Evolutionary conservation across 2,329 filamentous ascomycete species (phyloP), one percentile per base, ranked within the genome.

Genomic region (Sclerotinia minor): DNA sequence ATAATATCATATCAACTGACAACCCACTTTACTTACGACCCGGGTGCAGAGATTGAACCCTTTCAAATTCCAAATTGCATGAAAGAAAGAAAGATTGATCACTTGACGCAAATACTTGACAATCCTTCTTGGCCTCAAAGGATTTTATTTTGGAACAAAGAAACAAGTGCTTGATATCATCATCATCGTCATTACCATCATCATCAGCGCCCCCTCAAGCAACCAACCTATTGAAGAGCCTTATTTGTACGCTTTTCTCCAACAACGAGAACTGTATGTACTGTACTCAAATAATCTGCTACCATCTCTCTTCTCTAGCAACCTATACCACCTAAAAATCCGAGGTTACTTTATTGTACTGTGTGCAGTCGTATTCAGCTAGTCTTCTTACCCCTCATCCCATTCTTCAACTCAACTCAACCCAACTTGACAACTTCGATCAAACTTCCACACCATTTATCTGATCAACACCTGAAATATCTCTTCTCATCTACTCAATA

Each of bases 361-460:
- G 17, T 59, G 21, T 45, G 8, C 38, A 41, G 17, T 59, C 13
- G 19, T 17, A 32, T 24, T 29, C 24, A 47, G 8, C 57, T 26
- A 59, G 57, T 24, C 57, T 45, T 47, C 24, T n/a, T 35, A 60
- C 58, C 58, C 58, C 44, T 49, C 44, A 32, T 15, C 44, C 26
- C 6, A 21, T 47, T 26, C 57, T 29, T 4, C 11, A 15, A 13
- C 13, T 24, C 44, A 49, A 35, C 9, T 4, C 11, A 15, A 13
- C 13, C 19, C 44, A 49, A 35, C 9, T 60, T n/a, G 26, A 60
- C 44, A 32, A 17, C 19, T 47, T 35, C 47, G 3, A 35, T 24
- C 17, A 47, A 6, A 35, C 41, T 32, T 26, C n/a, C 57, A 32
- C 44, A 9, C 58, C 21, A 32, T 9, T 35, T 35, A 5, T 49